A percentile compares a stretch with the other conserved stretches of the same genome.
phyloP scores from a whole-genome alignment of 805 yeast genomes.

The Candida nemodendra region DNA sequence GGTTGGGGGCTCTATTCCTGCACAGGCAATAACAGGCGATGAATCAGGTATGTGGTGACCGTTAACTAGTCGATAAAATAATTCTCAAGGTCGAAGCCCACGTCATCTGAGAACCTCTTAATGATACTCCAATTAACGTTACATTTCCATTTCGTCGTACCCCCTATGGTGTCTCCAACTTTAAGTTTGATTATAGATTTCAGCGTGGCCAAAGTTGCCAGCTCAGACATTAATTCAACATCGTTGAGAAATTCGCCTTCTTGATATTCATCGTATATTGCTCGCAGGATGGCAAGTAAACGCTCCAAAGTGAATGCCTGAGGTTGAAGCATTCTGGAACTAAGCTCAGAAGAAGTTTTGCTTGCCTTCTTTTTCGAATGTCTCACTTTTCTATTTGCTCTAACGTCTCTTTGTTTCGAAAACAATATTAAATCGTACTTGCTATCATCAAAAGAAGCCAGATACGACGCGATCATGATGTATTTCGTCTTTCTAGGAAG shows the following conservation, averaged over 20 bases:
- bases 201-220: conserved; percentile 36
- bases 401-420: conserved; percentile 56
- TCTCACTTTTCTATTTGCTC: conserved; percentile 39
- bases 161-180: conserved; percentile 48
- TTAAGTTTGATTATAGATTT: conserved; percentile 30
- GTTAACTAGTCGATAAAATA: conserved; percentile 40
- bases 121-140: conserved; percentile 69
- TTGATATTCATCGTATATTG: conserved; percentile 50
- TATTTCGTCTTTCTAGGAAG: conserved; percentile 64
- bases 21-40: conserved; percentile 18
- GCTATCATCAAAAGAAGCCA: conserved; percentile 76
- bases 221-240: conserved; percentile 37
- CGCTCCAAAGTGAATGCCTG: conserved; percentile 76
- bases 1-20: conserved; percentile 29
- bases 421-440: conserved; percentile 68
- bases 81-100: conserved; percentile 63
- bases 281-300: conserved; percentile 72
- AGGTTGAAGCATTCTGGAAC: conserved; percentile 65
- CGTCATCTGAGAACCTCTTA: conserved; percentile 57
- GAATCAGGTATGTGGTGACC: conserved; percentile 31
- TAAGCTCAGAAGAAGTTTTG: conserved; percentile 45
- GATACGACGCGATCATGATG: conserved; percentile 74
- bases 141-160: conserved; percentile 75
- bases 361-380: conserved; percentile 18
- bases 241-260: conserved; percentile 35